Percentiles rank a stretch among this genome's conserved stretches.
These are phyloP conservation scores for Quercus wislizeni DNA, from an alignment of 306 rosid species.

Conservation along the genomic window DNA sequence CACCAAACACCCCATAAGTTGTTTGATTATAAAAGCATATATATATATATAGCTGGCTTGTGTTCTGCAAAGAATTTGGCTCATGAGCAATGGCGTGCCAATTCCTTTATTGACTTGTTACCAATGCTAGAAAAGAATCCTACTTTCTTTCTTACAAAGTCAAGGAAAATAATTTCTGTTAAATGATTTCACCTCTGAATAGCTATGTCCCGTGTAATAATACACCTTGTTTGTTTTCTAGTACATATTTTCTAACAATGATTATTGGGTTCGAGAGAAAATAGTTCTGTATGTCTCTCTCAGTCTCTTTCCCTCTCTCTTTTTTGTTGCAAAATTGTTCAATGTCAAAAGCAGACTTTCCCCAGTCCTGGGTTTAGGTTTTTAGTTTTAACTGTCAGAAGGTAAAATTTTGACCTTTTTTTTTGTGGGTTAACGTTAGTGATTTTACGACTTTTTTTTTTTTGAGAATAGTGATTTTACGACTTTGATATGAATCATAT, in stretches of 20 bases:
- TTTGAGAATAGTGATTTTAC: not conserved
- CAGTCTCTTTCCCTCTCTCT: too few species aligned
- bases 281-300: not conserved
- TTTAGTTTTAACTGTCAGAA: not conserved
- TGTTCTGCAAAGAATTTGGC: not conserved
- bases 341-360: not conserved
- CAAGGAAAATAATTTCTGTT: slow-evolving; percentile 6
- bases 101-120: not conserved
- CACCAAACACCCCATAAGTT: too few species aligned
- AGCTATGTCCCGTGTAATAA: slow-evolving; percentile 4
- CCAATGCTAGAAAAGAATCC: not conserved
- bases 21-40: too few species aligned
- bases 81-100: not conserved
- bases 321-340: too few species aligned
- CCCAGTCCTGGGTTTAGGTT: not conserved
- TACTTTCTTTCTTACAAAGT: slow-evolving; percentile 9
- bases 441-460: not conserved
- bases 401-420: not conserved
- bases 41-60: not conserved
- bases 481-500: not conserved
- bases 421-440: not conserved
- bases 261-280: not conserved
- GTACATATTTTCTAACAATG: not conserved
- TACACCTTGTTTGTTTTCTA: not conserved
- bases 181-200: slow-evolving; percentile 19